phyloP scores from a whole-genome alignment of 768 basidiomycete species.

The Clitopilus passeckerianus region DNA sequence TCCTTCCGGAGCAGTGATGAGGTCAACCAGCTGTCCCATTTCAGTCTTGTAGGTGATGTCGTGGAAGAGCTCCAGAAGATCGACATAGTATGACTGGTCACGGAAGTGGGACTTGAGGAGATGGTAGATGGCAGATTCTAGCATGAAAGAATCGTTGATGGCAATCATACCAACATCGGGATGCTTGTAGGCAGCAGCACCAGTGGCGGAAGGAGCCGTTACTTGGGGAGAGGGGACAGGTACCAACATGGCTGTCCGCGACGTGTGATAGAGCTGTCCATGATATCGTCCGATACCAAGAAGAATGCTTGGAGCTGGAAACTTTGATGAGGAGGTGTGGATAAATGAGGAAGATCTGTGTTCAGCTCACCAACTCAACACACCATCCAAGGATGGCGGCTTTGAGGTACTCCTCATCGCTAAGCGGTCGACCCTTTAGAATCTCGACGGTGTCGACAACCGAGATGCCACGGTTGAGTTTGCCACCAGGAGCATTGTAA shows the following conservation, averaged over 20 bases:
- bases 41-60: constrained; percentile 91
- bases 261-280: constrained; percentile 92
- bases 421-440: constrained; percentile 62
- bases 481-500: constrained; percentile 95
- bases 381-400: constrained; percentile 92
- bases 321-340: background rate
- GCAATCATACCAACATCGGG: constrained; percentile 73
- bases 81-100: constrained; percentile 73
- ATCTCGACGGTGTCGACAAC: constrained; percentile 93
- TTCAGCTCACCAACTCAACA: constrained; percentile 80
- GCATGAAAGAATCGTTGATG: constrained; percentile 96
- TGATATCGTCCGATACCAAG: constrained; percentile 96
- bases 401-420: constrained; percentile 84
- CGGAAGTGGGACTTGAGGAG: constrained; percentile 88
- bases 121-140: constrained; percentile 89
- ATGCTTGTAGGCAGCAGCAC: constrained; percentile 13
- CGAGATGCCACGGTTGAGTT: constrained; percentile 95
- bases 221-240: constrained; percentile 25
- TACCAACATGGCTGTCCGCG: constrained; percentile 97
- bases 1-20: constrained; percentile 94
- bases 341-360: background rate
- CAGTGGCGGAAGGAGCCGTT: constrained; percentile 11
- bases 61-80: constrained; percentile 88
- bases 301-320: constrained; percentile 92
- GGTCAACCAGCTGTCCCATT: constrained; percentile 92